Base-by-base conservation (phyloP, 2,329 filamentous ascomycete species). In the Cercospora nicotianae region DNA sequence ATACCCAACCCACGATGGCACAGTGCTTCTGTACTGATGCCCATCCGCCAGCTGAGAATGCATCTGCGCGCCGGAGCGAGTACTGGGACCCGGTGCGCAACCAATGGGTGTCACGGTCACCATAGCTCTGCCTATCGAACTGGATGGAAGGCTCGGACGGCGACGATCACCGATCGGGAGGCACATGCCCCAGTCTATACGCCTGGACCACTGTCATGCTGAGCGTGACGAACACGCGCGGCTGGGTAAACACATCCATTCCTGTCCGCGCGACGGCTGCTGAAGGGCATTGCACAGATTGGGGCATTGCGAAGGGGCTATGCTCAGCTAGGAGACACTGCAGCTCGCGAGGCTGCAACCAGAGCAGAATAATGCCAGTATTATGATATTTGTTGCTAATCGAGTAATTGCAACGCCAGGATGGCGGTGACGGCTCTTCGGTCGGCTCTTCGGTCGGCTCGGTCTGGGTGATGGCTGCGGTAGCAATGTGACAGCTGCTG, bases 61-160 rank as follows among this genome's bases (percentile, higher is more conserved):
- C 31, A n/a, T 45, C 62, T n/a, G 30, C 18, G 28, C 30, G 51
- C 31, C 31, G 51, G 26, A 33, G 36, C 12, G 51, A 33, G n/a
- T 64, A 58, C 51, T 68, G 64, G 63, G 67, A 68, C 13, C 67
- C 67, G 23, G 67, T 68, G 12, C 63, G 67, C 28, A 61, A 65
- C 30, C 36, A 28, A 31, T 65, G 64, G 64, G 31, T 42, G 26
- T n/a, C 62, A 30, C 48, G 33, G 36, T 58, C 48, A 13, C 62
- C 62, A 8, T 64, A 58, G 51, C 48, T 53, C 9, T 23, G 48
- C 12, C 20, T 13, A 48, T 39, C 8, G 42, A 48, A 48, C 7
- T 57, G 51, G 51, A 57, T 26, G 51, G 18, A 48, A 48, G 42
- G 20, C 20, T 53, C 9, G 48, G 12, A 23, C 13, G 18, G 45